These are phyloP conservation scores for Xylariaceae sp. DNA, from an alignment of 2,329 filamentous ascomycete genomes.

Conservation along the genomic window DNA sequence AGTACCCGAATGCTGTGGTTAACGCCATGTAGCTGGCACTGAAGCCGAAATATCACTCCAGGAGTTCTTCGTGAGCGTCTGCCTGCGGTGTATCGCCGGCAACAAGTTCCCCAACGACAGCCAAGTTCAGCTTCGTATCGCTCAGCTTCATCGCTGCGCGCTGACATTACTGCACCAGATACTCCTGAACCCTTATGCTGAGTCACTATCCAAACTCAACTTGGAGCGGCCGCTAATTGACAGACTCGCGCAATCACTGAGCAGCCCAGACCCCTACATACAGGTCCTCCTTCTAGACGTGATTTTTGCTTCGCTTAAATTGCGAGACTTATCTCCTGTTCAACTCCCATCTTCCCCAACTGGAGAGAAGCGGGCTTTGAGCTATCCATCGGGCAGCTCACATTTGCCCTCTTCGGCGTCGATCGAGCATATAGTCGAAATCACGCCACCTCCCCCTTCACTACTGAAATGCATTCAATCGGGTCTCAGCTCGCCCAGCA, in stretches of 20 bases:
- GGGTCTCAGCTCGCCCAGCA: slow-evolving; percentile 71
- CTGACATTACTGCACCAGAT: slow-evolving; percentile 68
- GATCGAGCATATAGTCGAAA: slow-evolving; percentile 20
- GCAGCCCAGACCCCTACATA: slow-evolving; percentile 61
- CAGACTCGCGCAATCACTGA: slow-evolving; percentile 57
- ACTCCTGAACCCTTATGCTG: slow-evolving; percentile 58
- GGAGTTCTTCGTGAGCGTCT: slow-evolving; percentile 63
- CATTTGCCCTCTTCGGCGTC: slow-evolving; percentile 32
- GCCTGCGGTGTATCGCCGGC: slow-evolving; percentile 57
- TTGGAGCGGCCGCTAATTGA: slow-evolving; percentile 69
- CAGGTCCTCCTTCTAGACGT: slow-evolving; percentile 77
- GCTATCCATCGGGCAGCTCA: slow-evolving; percentile 37
- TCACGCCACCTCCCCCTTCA: slow-evolving; percentile 57
- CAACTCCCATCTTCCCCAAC: slow-evolving; percentile 41
- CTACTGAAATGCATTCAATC: slow-evolving; percentile 82
- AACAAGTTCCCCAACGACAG: slow-evolving; percentile 31
- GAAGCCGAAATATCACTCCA: slow-evolving; percentile 59
- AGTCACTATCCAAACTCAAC: slow-evolving; percentile 56
- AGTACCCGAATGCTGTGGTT: slow-evolving; percentile 22
- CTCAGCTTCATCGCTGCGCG: slow-evolving; percentile 66
- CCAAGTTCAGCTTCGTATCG: slow-evolving; percentile 45
- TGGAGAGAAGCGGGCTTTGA: slow-evolving; percentile 43
- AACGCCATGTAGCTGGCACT: slow-evolving; percentile 38
- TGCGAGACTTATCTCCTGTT: slow-evolving; percentile 43
- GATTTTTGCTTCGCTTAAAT: slow-evolving; percentile 68